A percentile compares a stretch with the other conserved stretches of the same genome.
Evolutionary conservation across 805 yeast species (phyloP).

Genomic region (Starmerella bombicola): DNA sequence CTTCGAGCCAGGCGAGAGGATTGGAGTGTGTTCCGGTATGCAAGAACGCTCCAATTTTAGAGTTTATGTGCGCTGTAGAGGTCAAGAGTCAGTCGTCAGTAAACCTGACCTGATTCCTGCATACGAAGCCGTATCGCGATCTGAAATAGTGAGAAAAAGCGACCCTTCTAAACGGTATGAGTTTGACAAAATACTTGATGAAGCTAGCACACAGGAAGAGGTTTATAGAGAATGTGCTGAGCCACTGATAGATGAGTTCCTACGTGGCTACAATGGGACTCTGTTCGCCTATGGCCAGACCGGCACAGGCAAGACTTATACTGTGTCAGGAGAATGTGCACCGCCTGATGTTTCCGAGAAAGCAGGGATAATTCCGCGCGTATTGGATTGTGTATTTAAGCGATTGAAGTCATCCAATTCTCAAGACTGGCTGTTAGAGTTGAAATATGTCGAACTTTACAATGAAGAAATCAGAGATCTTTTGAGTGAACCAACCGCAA

Average conservation of each 20-base stretch:
- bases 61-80: slow-evolving; percentile 15
- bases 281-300: slow-evolving; percentile 86
- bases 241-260: slow-evolving; percentile 51
- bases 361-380: slow-evolving; percentile 57
- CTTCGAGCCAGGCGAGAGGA: background rate
- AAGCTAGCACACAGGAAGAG: slow-evolving; percentile 59
- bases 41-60: slow-evolving; percentile 10
- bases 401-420: slow-evolving; percentile 28
- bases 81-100: background rate
- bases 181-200: slow-evolving; percentile 74
- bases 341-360: slow-evolving; percentile 22
- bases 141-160: slow-evolving; percentile 3
- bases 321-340: slow-evolving; percentile 58
- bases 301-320: slow-evolving; percentile 70
- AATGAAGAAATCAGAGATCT: slow-evolving; percentile 77
- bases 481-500: slow-evolving; percentile 29
- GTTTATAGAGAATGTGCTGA: slow-evolving; percentile 57
- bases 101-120: background rate
- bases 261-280: slow-evolving; percentile 49
- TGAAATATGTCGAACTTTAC: slow-evolving; percentile 72
- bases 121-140: background rate
- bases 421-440: slow-evolving; percentile 39
- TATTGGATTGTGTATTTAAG: slow-evolving; percentile 43
- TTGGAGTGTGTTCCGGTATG: too few relatives aligned
- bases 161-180: slow-evolving; percentile 41